phyloP scores from a whole-genome alignment of 2,329 filamentous ascomycete species.

The Penicillium sp. region DNA sequence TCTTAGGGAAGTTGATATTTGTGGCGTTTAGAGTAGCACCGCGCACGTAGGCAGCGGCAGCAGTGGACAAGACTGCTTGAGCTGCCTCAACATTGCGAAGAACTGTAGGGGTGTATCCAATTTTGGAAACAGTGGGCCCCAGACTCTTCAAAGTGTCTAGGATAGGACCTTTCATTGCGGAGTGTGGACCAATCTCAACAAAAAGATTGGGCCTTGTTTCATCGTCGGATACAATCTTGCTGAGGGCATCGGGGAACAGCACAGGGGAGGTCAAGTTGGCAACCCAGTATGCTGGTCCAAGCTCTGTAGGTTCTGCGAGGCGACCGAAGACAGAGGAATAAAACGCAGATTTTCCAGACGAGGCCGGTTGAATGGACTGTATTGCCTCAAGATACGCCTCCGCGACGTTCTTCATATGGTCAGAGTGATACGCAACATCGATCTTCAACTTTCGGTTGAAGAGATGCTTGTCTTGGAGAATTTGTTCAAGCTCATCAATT shows the following conservation, averaged over 20 bases:
- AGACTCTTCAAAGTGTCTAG: conserved; percentile 28
- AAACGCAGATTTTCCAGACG: conserved; percentile 17
- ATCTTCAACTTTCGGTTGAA: conserved; percentile 34
- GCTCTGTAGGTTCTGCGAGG: conserved; percentile 14
- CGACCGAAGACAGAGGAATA: conserved; percentile 22
- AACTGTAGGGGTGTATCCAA: conserved; percentile 25
- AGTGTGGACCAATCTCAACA: conserved; percentile 41
- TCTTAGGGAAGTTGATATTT: conserved; percentile 21
- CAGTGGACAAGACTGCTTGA: conserved; percentile 25
- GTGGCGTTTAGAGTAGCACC: conserved; percentile 19
- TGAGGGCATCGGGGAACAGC: conserved; percentile 23
- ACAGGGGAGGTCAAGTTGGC: conserved; percentile 28
- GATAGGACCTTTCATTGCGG: conserved; percentile 36
- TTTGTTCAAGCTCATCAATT: conserved; percentile 18
- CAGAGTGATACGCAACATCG: conserved; percentile 30
- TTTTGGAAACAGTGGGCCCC: conserved; percentile 12
- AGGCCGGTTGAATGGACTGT: conserved; percentile 15
- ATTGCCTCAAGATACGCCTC: conserved; percentile 21
- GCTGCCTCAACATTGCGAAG: conserved; percentile 25
- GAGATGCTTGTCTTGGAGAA: conserved; percentile 16
- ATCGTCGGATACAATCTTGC: conserved; percentile 19
- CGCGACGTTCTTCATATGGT: conserved; percentile 26
- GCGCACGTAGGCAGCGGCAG: conserved; percentile 20
- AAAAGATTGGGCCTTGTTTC: conserved; percentile 18
- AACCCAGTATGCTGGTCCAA: conserved; percentile 30